phyloP scores from a whole-genome alignment of 306 rosid species.

The Albizia julibrissin region DNA sequence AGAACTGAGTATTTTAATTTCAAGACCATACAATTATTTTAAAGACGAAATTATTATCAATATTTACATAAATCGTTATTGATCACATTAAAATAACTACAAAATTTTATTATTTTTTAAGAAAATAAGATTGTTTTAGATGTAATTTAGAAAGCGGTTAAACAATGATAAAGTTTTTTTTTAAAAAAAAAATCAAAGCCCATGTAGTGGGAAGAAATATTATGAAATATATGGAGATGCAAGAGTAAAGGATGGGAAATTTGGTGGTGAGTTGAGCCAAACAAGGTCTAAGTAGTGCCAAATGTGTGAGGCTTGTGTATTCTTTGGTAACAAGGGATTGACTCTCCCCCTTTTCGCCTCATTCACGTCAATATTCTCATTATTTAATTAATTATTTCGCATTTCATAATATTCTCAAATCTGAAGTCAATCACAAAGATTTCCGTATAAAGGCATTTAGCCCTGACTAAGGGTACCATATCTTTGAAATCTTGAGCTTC shows the following conservation, averaged over 20 bases:
- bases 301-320: background rate
- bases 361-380: background rate
- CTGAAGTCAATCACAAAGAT: background rate
- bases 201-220: background rate
- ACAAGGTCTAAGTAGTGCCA: slow-evolving; percentile 10
- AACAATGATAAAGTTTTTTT: too few relatives aligned
- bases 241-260: background rate
- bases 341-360: background rate
- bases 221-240: background rate
- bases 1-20: background rate
- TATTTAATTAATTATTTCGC: background rate
- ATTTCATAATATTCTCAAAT: background rate
- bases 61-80: background rate
- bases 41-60: background rate
- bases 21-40: background rate
- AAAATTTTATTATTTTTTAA: too few relatives aligned
- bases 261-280: slow-evolving; percentile 41
- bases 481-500: background rate
- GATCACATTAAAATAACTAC: background rate
- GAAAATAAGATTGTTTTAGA: background rate
- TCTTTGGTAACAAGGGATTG: background rate
- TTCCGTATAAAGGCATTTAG: background rate
- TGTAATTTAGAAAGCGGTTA: background rate
- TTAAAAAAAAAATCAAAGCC: background rate
- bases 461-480: background rate